Conservation (phyloP, 176 grass and related monocot genomes). For the Calamus simplicifolius region DNA sequence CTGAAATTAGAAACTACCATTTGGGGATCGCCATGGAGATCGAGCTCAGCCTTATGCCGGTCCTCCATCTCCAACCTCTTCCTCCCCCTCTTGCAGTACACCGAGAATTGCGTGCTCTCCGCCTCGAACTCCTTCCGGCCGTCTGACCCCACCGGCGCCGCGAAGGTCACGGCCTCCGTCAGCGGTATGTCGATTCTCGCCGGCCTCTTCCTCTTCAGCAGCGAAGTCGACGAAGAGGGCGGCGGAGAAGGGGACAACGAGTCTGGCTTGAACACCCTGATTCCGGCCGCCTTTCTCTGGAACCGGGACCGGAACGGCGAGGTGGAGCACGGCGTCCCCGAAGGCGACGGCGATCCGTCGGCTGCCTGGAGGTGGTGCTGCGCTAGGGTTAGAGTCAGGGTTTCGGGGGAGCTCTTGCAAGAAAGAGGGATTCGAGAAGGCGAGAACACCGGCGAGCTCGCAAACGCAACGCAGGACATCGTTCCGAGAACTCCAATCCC, state of each 20-base stretch:
- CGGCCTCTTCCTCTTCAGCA: conserved; percentile 80
- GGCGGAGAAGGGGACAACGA: conserved; percentile 13
- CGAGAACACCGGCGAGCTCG: conserved; percentile 88
- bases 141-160: conserved; percentile 40
- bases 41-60: conserved; percentile 59
- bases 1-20: conserved; percentile 30
- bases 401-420: conserved; percentile 80
- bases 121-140: conserved; percentile 62
- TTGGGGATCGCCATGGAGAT: conserved; percentile 57
- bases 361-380: conserved; percentile 26
- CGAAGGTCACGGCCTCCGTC: conserved; percentile 9
- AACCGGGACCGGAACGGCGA: conserved; percentile 33
- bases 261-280: conserved; percentile 12
- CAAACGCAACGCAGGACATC: conserved; percentile 90
- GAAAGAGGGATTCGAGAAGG: conserved; percentile 67
- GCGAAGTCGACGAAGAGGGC: background rate
- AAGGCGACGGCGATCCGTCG: conserved; percentile 27
- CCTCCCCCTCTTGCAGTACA: conserved; percentile 77
- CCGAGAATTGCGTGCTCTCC: conserved; percentile 58
- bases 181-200: conserved; percentile 59
- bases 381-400: conserved; percentile 24
- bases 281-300: conserved; percentile 6
- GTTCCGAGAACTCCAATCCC: too few relatives aligned
- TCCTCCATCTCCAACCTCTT: conserved; percentile 90
- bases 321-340: conserved; percentile 4